Evolutionary conservation across 176 grass and related monocot genomes (phyloP).

Genomic region (Elaeis guineensis): DNA sequence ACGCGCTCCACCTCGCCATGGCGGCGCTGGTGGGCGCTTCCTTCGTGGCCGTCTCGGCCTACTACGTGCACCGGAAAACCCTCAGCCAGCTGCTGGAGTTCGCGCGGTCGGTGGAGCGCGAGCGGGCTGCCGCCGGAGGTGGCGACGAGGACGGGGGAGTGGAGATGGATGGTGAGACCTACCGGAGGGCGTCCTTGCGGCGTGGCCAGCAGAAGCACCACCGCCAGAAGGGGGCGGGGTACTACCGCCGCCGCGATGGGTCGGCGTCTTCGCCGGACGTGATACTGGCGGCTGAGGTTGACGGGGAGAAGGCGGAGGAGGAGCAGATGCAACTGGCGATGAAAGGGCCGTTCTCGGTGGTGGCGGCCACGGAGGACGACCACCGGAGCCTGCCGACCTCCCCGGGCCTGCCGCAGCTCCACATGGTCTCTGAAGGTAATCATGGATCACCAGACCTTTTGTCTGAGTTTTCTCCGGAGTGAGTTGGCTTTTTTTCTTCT

Average conservation of each 20-base stretch:
- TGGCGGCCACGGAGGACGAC: slow-evolving; percentile 22
- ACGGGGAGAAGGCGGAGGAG: slow-evolving; percentile 1
- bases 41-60: slow-evolving; percentile 76
- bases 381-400: slow-evolving; percentile 48
- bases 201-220: neutral
- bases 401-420: slow-evolving; percentile 52
- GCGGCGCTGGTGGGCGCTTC: slow-evolving; percentile 82
- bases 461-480: neutral
- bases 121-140: slow-evolving; percentile 24
- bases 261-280: slow-evolving; percentile 20
- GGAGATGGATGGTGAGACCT: neutral
- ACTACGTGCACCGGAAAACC: slow-evolving; percentile 85
- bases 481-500: no score
- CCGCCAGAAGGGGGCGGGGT: slow-evolving; percentile 1
- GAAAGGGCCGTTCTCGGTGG: neutral
- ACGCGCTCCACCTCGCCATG: slow-evolving; percentile 68
- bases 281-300: neutral
- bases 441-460: neutral
- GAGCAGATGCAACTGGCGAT: neutral
- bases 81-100: slow-evolving; percentile 70
- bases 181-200: neutral
- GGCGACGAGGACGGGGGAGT: slow-evolving; percentile 8
- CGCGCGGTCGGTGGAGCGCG: slow-evolving; percentile 54
- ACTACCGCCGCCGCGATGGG: slow-evolving; percentile 12
- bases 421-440: slow-evolving; percentile 58